Evolutionary conservation across 1,284 basidiomycete species (phyloP).

Genomic region (Moesziomyces parantarcticus): DNA sequence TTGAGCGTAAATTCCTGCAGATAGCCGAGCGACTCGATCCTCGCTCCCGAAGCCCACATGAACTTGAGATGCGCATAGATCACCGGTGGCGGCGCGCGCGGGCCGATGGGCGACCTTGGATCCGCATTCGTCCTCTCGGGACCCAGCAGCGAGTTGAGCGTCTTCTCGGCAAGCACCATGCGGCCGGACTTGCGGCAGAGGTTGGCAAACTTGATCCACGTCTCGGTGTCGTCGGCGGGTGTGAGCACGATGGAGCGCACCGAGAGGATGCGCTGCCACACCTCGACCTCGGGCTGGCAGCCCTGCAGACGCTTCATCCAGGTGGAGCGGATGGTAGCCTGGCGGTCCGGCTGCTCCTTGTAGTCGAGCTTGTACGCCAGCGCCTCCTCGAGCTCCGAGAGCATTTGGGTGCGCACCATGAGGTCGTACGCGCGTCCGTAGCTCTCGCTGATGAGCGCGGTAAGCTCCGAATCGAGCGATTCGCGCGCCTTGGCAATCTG

Average conservation of each 20-base stretch:
- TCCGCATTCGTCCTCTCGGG: constrained; percentile 56
- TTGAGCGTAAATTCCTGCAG: constrained; percentile 84
- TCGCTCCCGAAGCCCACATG: constrained; percentile 89
- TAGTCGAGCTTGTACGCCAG: constrained; percentile 83
- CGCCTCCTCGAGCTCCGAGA: constrained; percentile 98
- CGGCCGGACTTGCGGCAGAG: constrained; percentile 85
- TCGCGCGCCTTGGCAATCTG: constrained; percentile 97
- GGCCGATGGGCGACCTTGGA: constrained; percentile 52
- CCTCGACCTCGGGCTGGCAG: constrained; percentile 97
- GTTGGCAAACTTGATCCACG: constrained; percentile 96
- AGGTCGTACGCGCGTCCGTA: constrained; percentile 94
- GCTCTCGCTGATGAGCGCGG: constrained; percentile 91
- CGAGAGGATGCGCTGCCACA: constrained; percentile 98
- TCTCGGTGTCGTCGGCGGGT: constrained; percentile 92
- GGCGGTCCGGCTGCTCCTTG: constrained; percentile 83
- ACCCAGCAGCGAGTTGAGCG: constrained; percentile 76
- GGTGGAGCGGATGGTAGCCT: constrained; percentile 65
- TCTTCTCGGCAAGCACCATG: constrained; percentile 93
- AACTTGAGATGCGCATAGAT: constrained; percentile 97
- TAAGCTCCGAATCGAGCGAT: constrained; percentile 89
- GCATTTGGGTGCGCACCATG: constrained; percentile 97
- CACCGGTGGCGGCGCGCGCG: constrained; percentile 82
- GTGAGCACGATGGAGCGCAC: constrained; percentile 92
- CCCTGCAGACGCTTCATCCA: constrained; percentile 79
- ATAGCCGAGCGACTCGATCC: constrained; percentile 84